Conservation (phyloP, 1,284 basidiomycete species). For the Pseudozyma sp. region DNA sequence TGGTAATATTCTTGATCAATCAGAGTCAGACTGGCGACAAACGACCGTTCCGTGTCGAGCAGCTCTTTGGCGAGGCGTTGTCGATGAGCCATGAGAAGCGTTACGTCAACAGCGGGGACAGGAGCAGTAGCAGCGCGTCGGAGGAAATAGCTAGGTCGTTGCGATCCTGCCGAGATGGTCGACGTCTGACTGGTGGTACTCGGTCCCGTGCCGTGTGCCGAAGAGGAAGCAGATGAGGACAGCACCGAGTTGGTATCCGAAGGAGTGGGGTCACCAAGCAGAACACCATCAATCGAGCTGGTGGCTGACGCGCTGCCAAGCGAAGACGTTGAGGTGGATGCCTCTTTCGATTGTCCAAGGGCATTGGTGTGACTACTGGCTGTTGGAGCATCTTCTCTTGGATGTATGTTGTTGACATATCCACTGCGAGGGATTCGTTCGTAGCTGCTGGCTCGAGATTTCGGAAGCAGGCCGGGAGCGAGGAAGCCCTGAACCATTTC, state of each 20-base stretch:
- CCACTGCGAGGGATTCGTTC: constrained; percentile 26
- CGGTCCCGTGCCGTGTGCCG: constrained; percentile 22
- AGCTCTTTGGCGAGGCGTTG: constrained; percentile 55
- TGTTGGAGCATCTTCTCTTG: constrained; percentile 7
- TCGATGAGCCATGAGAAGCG: constrained; percentile 40
- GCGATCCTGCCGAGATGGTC: constrained; percentile 39
- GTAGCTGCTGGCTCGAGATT: constrained; percentile 32
- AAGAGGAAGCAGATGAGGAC: constrained; percentile 27
- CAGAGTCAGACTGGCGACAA: constrained; percentile 57
- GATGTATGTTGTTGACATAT: background rate
- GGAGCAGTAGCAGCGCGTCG: constrained; percentile 42
- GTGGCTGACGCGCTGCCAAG: constrained; percentile 20
- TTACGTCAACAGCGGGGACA: constrained; percentile 9
- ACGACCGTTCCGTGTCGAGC: constrained; percentile 63
- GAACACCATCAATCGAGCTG: constrained; percentile 6
- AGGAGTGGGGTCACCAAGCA: constrained; percentile 1
- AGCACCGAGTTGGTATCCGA: constrained; percentile 10
- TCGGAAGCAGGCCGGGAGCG: constrained; percentile 18
- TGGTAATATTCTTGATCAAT: constrained; percentile 64
- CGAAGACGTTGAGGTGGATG: constrained; percentile 14
- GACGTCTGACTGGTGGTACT: constrained; percentile 29
- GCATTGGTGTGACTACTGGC: background rate
- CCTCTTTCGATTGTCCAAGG: constrained; percentile 9
- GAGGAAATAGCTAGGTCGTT: constrained; percentile 37
- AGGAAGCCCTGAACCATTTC: constrained; percentile 49